phyloP scores from a whole-genome alignment of 108 stramenopile genomes.

The Schizochytrium sp. region DNA sequence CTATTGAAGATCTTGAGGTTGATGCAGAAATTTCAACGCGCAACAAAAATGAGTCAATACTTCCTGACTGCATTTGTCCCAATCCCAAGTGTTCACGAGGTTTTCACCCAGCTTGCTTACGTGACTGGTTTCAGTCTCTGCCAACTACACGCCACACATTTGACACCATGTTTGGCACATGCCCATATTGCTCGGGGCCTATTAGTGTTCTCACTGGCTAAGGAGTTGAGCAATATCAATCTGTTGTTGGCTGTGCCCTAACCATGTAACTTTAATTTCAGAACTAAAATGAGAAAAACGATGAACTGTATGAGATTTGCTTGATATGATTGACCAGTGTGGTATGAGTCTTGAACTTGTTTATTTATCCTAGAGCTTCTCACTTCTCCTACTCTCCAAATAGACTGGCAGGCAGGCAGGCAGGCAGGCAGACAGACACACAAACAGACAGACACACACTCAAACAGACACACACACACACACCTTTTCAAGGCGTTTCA shows the following conservation, averaged over 20 bases:
- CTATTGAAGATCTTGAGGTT: background rate
- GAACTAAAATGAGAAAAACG: no score
- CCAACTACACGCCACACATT: constrained; percentile 54
- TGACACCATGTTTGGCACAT: constrained; percentile 41
- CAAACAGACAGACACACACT: no score
- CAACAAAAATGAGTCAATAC: background rate
- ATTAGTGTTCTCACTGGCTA: constrained; percentile 19
- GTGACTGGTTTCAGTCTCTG: constrained; percentile 54
- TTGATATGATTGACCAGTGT: no score
- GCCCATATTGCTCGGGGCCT: constrained; percentile 41
- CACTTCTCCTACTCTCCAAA: no score
- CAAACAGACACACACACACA: no score
- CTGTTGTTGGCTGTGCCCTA: background rate
- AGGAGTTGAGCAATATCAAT: background rate
- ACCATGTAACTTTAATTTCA: no score
- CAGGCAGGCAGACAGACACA: no score
- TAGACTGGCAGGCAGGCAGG: no score
- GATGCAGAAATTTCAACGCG: background rate
- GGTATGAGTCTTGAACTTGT: no score
- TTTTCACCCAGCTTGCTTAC: constrained; percentile 28
- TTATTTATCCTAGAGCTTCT: no score
- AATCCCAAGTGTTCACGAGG: constrained; percentile 52
- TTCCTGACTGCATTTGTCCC: constrained; percentile 23
- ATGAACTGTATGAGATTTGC: no score
- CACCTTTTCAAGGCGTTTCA: no score